Percentiles rank a stretch among this genome's conserved stretches.
Conservation (phyloP, 2,329 filamentous ascomycete genomes). For the Lojkania enalia region DNA sequence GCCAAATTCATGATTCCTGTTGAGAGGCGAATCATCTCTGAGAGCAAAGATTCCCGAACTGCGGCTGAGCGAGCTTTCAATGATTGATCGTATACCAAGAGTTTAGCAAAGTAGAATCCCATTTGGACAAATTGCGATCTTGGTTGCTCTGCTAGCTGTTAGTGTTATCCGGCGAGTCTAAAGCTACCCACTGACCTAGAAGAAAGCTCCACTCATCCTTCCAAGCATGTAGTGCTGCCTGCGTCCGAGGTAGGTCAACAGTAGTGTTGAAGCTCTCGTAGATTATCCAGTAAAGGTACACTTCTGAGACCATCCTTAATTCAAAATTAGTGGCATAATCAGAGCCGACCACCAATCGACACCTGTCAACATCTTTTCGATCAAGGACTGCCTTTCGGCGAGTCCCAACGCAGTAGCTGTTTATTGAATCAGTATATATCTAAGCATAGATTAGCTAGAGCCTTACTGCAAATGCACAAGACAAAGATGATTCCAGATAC, state of each 20-base stretch:
- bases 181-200: conserved; percentile 33
- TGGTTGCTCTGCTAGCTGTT: conserved; percentile 41
- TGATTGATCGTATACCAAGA: conserved; percentile 48
- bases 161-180: background rate
- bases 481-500: conserved; percentile 51
- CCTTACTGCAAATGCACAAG: conserved; percentile 49
- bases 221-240: conserved; percentile 44
- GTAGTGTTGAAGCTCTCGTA: conserved; percentile 43
- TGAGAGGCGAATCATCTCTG: conserved; percentile 49
- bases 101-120: conserved; percentile 52
- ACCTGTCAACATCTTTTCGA: conserved; percentile 44
- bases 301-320: conserved; percentile 52
- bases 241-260: conserved; percentile 40
- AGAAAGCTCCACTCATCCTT: conserved; percentile 46
- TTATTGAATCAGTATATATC: background rate
- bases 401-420: conserved; percentile 51
- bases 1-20: conserved; percentile 47
- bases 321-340: conserved; percentile 51
- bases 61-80: conserved; percentile 41
- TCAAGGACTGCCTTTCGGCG: conserved; percentile 45
- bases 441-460: background rate
- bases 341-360: conserved; percentile 42
- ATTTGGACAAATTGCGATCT: conserved; percentile 52
- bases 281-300: conserved; percentile 52
- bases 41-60: conserved; percentile 41